These are phyloP conservation scores for Botryotinia convoluta DNA, from an alignment of 2,329 filamentous ascomycete genomes.

Conservation along the genomic window DNA sequence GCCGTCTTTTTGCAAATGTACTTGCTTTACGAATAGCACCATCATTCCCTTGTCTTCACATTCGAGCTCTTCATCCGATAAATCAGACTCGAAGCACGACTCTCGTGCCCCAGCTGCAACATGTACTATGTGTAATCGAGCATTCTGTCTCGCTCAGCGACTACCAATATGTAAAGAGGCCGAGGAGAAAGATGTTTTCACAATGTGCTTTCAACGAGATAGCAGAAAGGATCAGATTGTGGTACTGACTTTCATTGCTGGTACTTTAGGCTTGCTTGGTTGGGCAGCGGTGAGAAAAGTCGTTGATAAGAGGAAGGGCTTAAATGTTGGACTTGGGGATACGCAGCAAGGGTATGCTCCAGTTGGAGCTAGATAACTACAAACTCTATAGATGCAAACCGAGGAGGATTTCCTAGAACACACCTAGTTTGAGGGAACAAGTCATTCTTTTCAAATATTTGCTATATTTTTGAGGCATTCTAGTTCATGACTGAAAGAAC, in stretches of 20 bases:
- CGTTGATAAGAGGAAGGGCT: slow-evolving; percentile 43
- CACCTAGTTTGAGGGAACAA: not conserved
- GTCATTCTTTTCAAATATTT: not conserved
- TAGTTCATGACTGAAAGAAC: not conserved
- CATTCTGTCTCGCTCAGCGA: slow-evolving; percentile 59
- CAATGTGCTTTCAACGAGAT: slow-evolving; percentile 65
- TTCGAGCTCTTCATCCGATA: slow-evolving; percentile 28
- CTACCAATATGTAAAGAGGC: slow-evolving; percentile 62
- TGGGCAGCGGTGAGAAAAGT: slow-evolving; percentile 56
- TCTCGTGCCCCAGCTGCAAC: slow-evolving; percentile 42
- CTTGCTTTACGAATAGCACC: slow-evolving; percentile 67
- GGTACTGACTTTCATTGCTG: slow-evolving; percentile 62
- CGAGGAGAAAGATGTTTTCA: slow-evolving; percentile 59
- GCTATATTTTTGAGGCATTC: not conserved
- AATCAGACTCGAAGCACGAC: slow-evolving; percentile 23
- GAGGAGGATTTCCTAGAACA: not conserved
- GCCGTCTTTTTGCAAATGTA: slow-evolving; percentile 68
- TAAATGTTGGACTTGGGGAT: slow-evolving; percentile 28
- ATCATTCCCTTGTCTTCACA: slow-evolving; percentile 55
- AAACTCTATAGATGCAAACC: not conserved
- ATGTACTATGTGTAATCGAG: slow-evolving; percentile 63
- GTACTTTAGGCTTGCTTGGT: slow-evolving; percentile 55
- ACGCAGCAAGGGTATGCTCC: slow-evolving; percentile 31
- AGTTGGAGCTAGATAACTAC: slow-evolving; percentile 26
- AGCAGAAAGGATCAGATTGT: slow-evolving; percentile 66